Conservation (phyloP, 768 basidiomycete species). For the Hygrocybe coccinea region DNA sequence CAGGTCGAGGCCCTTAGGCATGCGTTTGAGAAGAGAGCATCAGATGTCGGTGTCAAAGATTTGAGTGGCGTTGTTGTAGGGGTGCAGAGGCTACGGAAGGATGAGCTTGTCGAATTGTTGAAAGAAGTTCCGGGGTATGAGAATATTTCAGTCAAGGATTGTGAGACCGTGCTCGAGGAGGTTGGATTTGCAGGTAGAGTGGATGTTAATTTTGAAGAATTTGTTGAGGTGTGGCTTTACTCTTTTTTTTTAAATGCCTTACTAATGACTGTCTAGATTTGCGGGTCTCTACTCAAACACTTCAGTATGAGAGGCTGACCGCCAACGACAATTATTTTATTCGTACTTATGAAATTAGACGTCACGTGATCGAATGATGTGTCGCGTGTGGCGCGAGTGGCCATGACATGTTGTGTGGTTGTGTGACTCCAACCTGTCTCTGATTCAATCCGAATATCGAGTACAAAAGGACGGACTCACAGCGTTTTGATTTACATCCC, state of each 20-base stretch:
- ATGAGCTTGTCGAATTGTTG: conserved; percentile 40
- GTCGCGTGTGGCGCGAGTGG: too few species aligned
- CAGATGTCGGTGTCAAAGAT: conserved; percentile 8
- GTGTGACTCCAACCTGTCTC: too few species aligned
- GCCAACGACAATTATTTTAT: too few species aligned
- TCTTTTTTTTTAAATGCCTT: conserved; percentile 3
- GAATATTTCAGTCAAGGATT: conserved; percentile 54
- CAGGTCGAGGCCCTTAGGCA: conserved; percentile 39
- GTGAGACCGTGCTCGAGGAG: conserved; percentile 70
- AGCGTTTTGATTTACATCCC: too few species aligned
- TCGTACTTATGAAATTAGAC: too few species aligned
- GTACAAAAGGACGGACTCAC: too few species aligned
- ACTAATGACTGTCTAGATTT: conserved; percentile 45
- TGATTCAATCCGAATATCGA: too few species aligned
- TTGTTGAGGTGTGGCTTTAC: conserved; percentile 64
- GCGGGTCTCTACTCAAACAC: conserved; percentile 44
- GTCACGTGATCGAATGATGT: too few species aligned
- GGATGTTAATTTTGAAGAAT: conserved; percentile 75
- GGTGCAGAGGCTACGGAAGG: conserved; percentile 37
- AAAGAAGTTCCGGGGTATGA: conserved; percentile 54
- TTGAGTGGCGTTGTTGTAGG: conserved; percentile 16
- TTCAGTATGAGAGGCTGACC: background rate
- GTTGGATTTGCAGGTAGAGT: conserved; percentile 58
- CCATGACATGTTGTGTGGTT: too few species aligned
- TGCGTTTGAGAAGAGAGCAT: conserved; percentile 36